A percentile compares a stretch with the other conserved stretches of the same genome.
phyloP scores from a whole-genome alignment of 352 stramenopile genomes.

The Albugo laibachii region DNA sequence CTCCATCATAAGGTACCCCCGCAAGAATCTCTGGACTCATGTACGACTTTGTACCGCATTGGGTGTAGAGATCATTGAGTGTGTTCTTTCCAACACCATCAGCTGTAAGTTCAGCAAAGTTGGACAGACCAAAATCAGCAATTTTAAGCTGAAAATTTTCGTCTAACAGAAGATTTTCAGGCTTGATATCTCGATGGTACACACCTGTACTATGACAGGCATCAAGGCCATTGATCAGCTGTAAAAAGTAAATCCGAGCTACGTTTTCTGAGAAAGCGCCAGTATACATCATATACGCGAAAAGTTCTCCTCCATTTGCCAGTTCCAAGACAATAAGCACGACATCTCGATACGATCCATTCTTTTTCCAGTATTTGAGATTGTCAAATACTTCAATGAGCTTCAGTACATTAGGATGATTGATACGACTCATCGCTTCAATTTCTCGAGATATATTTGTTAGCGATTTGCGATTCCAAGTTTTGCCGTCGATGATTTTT shows the following conservation, averaged over 20 bases:
- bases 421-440: slow-evolving; percentile 74
- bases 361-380: slow-evolving; percentile 53
- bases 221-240: slow-evolving; percentile 64
- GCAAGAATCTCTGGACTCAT: slow-evolving; percentile 86
- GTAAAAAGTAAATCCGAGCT: slow-evolving; percentile 74
- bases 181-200: slow-evolving; percentile 88
- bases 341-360: slow-evolving; percentile 44
- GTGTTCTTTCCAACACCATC: slow-evolving; percentile 27
- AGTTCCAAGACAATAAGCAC: slow-evolving; percentile 83
- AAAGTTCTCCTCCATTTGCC: slow-evolving; percentile 70
- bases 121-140: slow-evolving; percentile 91
- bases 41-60: slow-evolving; percentile 83
- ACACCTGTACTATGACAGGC: slow-evolving; percentile 65
- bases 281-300: slow-evolving; percentile 89
- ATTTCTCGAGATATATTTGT: slow-evolving; percentile 80
- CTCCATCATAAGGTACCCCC: slow-evolving; percentile 66
- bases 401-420: slow-evolving; percentile 64
- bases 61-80: slow-evolving; percentile 52
- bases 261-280: slow-evolving; percentile 74
- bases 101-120: slow-evolving; percentile 25
- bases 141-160: slow-evolving; percentile 79
- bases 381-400: slow-evolving; percentile 61
- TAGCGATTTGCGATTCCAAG: slow-evolving; percentile 60
- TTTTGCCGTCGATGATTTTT: slow-evolving; percentile 78
- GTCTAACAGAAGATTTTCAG: slow-evolving; percentile 84